phyloP scores from a whole-genome alignment of 805 yeast genomes.

The Kazachstania bromeliacearum region DNA sequence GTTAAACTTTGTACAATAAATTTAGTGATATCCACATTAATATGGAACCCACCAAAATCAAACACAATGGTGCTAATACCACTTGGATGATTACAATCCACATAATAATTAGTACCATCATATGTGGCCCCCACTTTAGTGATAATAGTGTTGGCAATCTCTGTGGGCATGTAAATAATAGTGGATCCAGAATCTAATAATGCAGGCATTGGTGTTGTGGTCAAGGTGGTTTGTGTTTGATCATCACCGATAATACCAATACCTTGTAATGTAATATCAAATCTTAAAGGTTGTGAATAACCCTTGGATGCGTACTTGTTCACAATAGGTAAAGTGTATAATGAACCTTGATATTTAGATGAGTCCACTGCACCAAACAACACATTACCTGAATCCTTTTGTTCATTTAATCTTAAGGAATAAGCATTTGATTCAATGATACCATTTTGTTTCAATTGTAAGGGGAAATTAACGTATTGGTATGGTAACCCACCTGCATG shows the following conservation, averaged over 20 bases:
- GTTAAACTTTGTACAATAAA: constrained; percentile 23
- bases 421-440: constrained; percentile 45
- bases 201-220: constrained; percentile 28
- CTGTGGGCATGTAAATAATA: constrained; percentile 38
- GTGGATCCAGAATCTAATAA: constrained; percentile 51
- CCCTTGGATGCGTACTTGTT: constrained; percentile 26
- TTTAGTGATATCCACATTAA: constrained; percentile 39
- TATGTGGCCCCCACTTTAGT: constrained; percentile 37
- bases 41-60: constrained; percentile 50
- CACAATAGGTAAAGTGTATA: constrained; percentile 43
- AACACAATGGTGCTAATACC: constrained; percentile 32
- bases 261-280: constrained; percentile 27
- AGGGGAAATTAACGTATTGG: constrained; percentile 59
- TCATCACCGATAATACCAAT: constrained; percentile 24
- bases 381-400: constrained; percentile 41
- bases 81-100: constrained; percentile 35
- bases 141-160: constrained; percentile 26
- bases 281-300: constrained; percentile 11
- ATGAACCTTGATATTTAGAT: constrained; percentile 46
- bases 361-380: constrained; percentile 68
- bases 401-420: constrained; percentile 50
- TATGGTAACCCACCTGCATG: constrained; percentile 17
- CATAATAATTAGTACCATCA: constrained; percentile 37
- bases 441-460: constrained; percentile 48
- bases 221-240: constrained; percentile 13